Percentiles rank a stretch among this genome's conserved stretches.
Conservation (phyloP, 1,139 yeast genomes). For the Protomyces pachydermus region DNA sequence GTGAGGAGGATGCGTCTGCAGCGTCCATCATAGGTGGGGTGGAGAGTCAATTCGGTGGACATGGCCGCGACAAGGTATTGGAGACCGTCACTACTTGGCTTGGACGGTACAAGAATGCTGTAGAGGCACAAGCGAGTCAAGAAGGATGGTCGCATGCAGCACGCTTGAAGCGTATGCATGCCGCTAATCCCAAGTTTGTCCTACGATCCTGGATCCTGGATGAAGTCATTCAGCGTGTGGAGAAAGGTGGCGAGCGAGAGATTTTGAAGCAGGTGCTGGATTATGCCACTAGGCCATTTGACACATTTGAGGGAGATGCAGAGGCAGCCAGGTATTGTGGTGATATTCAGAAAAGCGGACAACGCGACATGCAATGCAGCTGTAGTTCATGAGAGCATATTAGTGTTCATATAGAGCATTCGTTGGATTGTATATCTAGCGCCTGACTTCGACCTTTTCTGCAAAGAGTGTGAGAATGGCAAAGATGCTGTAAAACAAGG, state of each 20-base stretch:
- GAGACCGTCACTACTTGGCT: slow-evolving; percentile 43
- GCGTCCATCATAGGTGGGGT: slow-evolving; percentile 4
- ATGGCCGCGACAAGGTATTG: slow-evolving; percentile 37
- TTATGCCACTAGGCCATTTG: slow-evolving; percentile 41
- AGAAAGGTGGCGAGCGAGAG: slow-evolving; percentile 34
- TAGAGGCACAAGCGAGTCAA: slow-evolving; percentile 42
- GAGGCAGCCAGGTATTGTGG: slow-evolving; percentile 33
- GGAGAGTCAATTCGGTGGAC: slow-evolving; percentile 35
- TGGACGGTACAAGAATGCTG: slow-evolving; percentile 41
- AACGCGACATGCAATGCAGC: neutral
- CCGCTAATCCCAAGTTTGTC: slow-evolving; percentile 68
- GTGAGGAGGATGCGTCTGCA: slow-evolving; percentile 41
- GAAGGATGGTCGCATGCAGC: slow-evolving; percentile 36
- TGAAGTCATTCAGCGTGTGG: slow-evolving; percentile 55
- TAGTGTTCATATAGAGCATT: neutral
- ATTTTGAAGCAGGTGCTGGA: slow-evolving; percentile 38
- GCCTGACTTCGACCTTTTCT: neutral
- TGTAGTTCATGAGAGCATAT: neutral
- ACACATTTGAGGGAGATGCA: slow-evolving; percentile 38
- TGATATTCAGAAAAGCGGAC: neutral
- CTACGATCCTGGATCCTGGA: slow-evolving; percentile 86
- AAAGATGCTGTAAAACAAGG: slow-evolving; percentile 87
- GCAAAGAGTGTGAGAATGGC: slow-evolving; percentile 87
- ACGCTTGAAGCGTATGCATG: slow-evolving; percentile 45
- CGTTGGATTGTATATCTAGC: neutral